Evolutionary conservation across 2,329 filamentous ascomycete genomes (phyloP).

Genomic region (Incumbomyces delicatus): DNA sequence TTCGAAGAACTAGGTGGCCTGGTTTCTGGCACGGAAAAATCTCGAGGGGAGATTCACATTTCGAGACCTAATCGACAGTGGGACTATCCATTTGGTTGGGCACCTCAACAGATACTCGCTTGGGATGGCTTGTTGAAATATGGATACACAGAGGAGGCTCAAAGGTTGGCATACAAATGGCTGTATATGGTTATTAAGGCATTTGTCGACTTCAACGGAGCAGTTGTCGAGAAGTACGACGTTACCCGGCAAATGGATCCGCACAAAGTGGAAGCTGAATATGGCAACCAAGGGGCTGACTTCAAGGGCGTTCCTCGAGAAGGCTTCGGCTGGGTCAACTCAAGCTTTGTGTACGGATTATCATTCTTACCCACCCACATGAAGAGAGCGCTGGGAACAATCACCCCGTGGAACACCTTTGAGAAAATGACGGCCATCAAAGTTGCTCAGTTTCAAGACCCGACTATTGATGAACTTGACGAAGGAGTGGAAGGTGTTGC

Average conservation of each 20-base stretch:
- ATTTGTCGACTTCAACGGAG: constrained; percentile 96
- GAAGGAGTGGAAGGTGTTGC: constrained; percentile 9
- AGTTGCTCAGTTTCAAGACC: constrained; percentile 12
- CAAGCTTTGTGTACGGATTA: constrained; percentile 89
- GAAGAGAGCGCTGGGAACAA: constrained; percentile 74
- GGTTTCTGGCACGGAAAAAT: constrained; percentile 80
- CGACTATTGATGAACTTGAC: constrained; percentile 15
- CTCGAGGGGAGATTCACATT: constrained; percentile 67
- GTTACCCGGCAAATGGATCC: constrained; percentile 84
- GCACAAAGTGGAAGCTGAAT: constrained; percentile 91
- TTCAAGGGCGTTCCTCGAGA: constrained; percentile 94
- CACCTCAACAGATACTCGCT: constrained; percentile 94
- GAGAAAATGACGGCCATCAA: constrained; percentile 49
- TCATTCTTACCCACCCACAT: constrained; percentile 83
- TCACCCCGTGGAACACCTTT: constrained; percentile 80
- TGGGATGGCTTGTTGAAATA: constrained; percentile 91
- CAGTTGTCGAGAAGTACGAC: constrained; percentile 98
- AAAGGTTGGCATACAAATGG: constrained; percentile 90
- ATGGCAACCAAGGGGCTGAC: constrained; percentile 90
- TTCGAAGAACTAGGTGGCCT: constrained; percentile 85
- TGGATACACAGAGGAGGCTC: constrained; percentile 80
- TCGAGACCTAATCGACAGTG: constrained; percentile 90
- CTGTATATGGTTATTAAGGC: constrained; percentile 97
- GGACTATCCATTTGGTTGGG: constrained; percentile 98
- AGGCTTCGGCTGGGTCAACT: constrained; percentile 99